Evolutionary conservation across 2,329 filamentous ascomycete species (phyloP).

Genomic region (Epichloe coenophiala): DNA sequence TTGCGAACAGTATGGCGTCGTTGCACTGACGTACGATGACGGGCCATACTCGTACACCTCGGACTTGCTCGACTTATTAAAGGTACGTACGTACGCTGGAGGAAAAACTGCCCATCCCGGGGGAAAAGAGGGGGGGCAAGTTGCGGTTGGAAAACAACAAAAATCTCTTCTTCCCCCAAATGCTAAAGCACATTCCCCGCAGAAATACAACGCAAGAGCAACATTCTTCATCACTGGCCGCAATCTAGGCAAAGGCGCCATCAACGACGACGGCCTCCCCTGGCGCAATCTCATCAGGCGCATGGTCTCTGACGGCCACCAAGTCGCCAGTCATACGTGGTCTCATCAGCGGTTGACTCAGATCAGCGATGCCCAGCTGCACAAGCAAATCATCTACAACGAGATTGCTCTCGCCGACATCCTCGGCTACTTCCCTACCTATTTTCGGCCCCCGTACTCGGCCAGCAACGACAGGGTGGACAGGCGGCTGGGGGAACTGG

Average conservation of each 20-base stretch:
- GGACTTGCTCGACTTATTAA: constrained; percentile 25
- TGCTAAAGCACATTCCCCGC: constrained; percentile 6
- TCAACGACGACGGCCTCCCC: constrained; percentile 22
- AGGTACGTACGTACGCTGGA: background rate
- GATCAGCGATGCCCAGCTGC: constrained; percentile 19
- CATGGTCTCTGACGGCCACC: constrained; percentile 41
- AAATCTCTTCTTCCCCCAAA: background rate
- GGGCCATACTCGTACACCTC: constrained; percentile 30
- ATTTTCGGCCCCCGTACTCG: constrained; percentile 34
- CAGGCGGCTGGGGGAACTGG: constrained; percentile 26
- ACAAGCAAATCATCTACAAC: constrained; percentile 27
- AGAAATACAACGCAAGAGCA: constrained; percentile 22
- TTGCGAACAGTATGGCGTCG: constrained; percentile 20
- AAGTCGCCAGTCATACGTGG: constrained; percentile 43
- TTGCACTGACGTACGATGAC: constrained; percentile 34
- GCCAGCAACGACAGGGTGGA: constrained; percentile 27
- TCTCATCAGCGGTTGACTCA: constrained; percentile 29
- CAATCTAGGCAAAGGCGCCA: constrained; percentile 27
- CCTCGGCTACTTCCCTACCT: constrained; percentile 26
- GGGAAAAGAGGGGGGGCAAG: background rate
- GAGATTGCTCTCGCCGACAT: constrained; percentile 29
- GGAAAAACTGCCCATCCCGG: background rate
- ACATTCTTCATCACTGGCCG: constrained; percentile 25
- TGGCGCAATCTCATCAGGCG: constrained; percentile 26
- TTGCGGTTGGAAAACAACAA: background rate